Evolutionary conservation across 371 early-diverging fungal genomes (phyloP).

Genomic region (Mucor lusitanicus): DNA sequence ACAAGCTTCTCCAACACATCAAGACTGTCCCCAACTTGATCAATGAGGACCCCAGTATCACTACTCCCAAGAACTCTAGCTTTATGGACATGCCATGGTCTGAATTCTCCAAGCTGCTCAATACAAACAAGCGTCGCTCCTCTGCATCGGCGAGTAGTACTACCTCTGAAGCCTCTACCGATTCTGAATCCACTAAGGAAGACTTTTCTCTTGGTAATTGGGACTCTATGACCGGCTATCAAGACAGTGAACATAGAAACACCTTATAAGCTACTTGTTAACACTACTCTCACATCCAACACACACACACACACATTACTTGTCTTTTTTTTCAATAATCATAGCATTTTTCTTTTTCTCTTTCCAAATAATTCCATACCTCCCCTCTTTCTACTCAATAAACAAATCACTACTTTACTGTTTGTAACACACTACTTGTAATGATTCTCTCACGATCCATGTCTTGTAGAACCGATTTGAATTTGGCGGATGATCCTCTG

Average conservation of each 20-base stretch:
- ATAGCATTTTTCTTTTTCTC: background rate
- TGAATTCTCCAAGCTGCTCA: constrained; percentile 35
- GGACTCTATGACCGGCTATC: constrained; percentile 50
- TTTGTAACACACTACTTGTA: background rate
- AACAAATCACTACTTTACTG: background rate
- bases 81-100: constrained; percentile 46
- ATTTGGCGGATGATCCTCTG: constrained; percentile 16
- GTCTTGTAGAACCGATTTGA: background rate
- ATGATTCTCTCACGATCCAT: constrained; percentile 11
- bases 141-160: constrained; percentile 3
- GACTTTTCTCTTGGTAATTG: constrained; percentile 40
- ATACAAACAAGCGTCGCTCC: constrained; percentile 5
- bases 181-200: constrained; percentile 1
- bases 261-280: constrained; percentile 7
- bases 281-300: no score
- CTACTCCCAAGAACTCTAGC: constrained; percentile 41
- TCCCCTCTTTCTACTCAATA: background rate
- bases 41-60: constrained; percentile 45
- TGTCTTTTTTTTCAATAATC: background rate
- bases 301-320: no score
- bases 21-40: constrained; percentile 47
- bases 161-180: constrained; percentile 9
- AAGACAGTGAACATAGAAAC: constrained; percentile 33
- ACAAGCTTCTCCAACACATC: constrained; percentile 41
- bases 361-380: background rate